Conservation (phyloP, 2,329 filamentous ascomycete species). For the Thielaviopsis populi region DNA sequence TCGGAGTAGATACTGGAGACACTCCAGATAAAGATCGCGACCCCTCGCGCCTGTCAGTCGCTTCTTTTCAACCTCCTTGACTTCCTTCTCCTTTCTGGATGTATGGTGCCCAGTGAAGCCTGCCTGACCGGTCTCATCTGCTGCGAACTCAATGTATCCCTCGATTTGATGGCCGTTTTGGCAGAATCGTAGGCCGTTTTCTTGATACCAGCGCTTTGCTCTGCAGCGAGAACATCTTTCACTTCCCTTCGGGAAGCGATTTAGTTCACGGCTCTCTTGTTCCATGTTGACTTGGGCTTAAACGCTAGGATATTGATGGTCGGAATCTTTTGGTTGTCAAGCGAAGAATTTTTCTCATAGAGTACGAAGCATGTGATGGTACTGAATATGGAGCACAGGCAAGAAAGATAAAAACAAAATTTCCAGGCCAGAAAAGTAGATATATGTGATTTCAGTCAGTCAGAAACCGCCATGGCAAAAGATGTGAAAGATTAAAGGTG, state of each 20-base stretch:
- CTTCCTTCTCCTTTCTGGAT: slow-evolving; percentile 27
- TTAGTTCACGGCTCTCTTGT: slow-evolving; percentile 28
- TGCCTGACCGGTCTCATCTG: slow-evolving; percentile 58
- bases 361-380: neutral
- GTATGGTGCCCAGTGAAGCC: slow-evolving; percentile 33
- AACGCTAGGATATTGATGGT: neutral
- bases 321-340: neutral
- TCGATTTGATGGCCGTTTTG: slow-evolving; percentile 66
- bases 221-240: slow-evolving; percentile 51
- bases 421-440: neutral
- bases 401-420: neutral
- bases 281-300: slow-evolving; percentile 25
- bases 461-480: neutral
- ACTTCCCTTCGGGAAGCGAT: slow-evolving; percentile 34
- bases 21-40: slow-evolving; percentile 66
- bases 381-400: neutral
- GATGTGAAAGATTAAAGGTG: neutral
- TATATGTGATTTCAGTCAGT: neutral
- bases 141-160: slow-evolving; percentile 42
- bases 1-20: slow-evolving; percentile 68
- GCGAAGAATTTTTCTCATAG: neutral
- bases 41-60: slow-evolving; percentile 53
- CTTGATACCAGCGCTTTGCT: slow-evolving; percentile 54
- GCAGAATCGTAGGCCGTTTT: slow-evolving; percentile 67
- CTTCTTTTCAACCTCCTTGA: slow-evolving; percentile 38